These are phyloP conservation scores for Grammothele lineata DNA, from an alignment of 768 basidiomycete genomes.

Conservation along the genomic window DNA sequence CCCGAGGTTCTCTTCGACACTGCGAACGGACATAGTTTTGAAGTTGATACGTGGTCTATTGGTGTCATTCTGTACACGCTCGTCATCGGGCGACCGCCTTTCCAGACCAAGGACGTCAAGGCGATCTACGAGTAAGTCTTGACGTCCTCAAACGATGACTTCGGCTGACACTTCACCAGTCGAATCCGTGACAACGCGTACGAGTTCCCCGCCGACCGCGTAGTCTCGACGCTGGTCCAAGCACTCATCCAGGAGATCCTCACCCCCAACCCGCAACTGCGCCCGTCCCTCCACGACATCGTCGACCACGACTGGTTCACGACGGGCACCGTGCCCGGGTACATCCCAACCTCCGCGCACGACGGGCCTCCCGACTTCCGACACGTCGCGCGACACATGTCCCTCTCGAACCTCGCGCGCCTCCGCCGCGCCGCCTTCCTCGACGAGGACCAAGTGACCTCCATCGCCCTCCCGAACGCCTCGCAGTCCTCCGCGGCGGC, in stretches of 20 bases:
- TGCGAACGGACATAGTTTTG: conserved; percentile 94
- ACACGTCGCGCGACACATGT: conserved; percentile 54
- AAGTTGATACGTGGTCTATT: conserved; percentile 97
- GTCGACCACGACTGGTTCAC: conserved; percentile 83
- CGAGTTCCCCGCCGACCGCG: conserved; percentile 78
- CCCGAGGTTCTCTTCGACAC: conserved; percentile 97
- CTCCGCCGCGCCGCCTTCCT: conserved; percentile 59
- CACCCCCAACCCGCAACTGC: conserved; percentile 74
- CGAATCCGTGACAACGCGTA: conserved; percentile 94
- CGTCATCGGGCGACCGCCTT: conserved; percentile 91
- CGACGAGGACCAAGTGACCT: conserved; percentile 54
- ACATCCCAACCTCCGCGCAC: conserved; percentile 76
- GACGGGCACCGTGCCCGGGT: conserved; percentile 72
- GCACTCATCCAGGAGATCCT: conserved; percentile 82
- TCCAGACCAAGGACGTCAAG: conserved; percentile 98
- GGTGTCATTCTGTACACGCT: conserved; percentile 97
- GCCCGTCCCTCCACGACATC: conserved; percentile 83
- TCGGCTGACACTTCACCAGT: conserved; percentile 31
- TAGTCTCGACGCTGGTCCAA: conserved; percentile 66
- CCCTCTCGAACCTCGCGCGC: conserved; percentile 64
- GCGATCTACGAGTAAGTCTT: conserved; percentile 80
- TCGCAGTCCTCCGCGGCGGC: conserved; percentile 5
- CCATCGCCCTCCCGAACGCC: conserved; percentile 39
- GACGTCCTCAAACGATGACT: too few species aligned
- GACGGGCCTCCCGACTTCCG: conserved; percentile 74